These are phyloP conservation scores for Teratosphaeria zuluensis DNA, from an alignment of 2,329 filamentous ascomycete species.

Conservation along the genomic window DNA sequence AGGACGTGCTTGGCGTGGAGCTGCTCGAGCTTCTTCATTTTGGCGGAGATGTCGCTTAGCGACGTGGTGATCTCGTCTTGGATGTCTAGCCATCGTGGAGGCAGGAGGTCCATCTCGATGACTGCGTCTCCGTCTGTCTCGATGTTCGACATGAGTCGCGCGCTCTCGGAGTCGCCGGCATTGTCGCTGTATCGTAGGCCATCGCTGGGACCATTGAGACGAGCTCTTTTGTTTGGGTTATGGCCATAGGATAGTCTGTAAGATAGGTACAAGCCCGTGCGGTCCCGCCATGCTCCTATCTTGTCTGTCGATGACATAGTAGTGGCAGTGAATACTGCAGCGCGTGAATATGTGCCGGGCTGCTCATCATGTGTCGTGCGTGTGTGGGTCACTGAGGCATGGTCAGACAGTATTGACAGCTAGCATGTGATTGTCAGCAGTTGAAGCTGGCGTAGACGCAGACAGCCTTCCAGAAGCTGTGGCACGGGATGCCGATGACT, in stretches of 20 bases:
- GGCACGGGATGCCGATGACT: not conserved
- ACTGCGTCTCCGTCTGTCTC: conserved; percentile 84
- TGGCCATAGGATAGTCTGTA: conserved; percentile 98
- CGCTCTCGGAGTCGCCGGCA: conserved; percentile 48
- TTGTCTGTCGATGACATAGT: conserved; percentile 11
- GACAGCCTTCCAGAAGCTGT: not conserved
- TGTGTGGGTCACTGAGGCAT: not conserved
- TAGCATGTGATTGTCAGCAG: not conserved
- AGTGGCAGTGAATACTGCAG: conserved; percentile 6
- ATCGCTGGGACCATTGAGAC: conserved; percentile 43
- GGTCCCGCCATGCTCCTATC: conserved; percentile 74
- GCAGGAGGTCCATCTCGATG: conserved; percentile 96
- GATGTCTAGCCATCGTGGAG: conserved; percentile 89
- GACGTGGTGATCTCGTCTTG: conserved; percentile 86
- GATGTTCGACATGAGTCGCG: conserved; percentile 71
- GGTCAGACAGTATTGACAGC: not conserved
- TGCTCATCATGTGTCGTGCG: not conserved
- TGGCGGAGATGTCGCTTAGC: conserved; percentile 68
- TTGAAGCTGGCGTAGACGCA: not conserved
- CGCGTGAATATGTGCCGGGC: not conserved
- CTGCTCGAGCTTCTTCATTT: conserved; percentile 77
- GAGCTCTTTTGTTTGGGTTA: conserved; percentile 72
- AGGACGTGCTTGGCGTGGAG: conserved; percentile 95
- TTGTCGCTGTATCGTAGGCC: conserved; percentile 31
- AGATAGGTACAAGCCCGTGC: conserved; percentile 97